phyloP scores from a whole-genome alignment of 2,329 filamentous ascomycete genomes.

The Aspergillus piperis region DNA sequence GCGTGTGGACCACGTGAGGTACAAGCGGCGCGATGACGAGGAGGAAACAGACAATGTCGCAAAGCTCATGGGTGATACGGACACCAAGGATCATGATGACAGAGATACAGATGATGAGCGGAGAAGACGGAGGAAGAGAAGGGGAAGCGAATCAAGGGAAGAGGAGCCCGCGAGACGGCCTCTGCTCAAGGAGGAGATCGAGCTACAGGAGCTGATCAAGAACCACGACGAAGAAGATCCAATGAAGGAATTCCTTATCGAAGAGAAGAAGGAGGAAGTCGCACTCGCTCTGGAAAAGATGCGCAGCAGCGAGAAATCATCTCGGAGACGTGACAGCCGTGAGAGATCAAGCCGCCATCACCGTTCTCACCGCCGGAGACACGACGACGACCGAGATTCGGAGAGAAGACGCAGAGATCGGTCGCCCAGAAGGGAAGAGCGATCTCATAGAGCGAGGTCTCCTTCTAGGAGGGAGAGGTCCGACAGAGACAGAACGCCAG shows the following conservation, averaged over 20 bases:
- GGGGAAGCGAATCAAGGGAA: slow-evolving; percentile 44
- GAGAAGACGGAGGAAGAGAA: slow-evolving; percentile 34
- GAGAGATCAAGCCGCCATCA: slow-evolving; percentile 48
- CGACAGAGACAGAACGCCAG: slow-evolving; percentile 29
- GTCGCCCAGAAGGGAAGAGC: slow-evolving; percentile 28
- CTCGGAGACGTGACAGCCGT: slow-evolving; percentile 34
- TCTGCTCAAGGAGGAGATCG: slow-evolving; percentile 76
- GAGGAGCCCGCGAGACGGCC: slow-evolving; percentile 55
- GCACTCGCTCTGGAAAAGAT: slow-evolving; percentile 65
- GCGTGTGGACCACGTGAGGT: slow-evolving; percentile 88
- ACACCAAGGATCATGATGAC: slow-evolving; percentile 24
- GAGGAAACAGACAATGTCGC: slow-evolving; percentile 54
- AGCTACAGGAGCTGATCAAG: slow-evolving; percentile 71
- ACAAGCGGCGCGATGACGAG: slow-evolving; percentile 79
- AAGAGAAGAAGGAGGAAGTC: slow-evolving; percentile 89
- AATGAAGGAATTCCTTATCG: slow-evolving; percentile 88
- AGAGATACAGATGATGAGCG: slow-evolving; percentile 44
- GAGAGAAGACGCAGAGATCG: slow-evolving; percentile 34
- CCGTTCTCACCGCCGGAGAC: slow-evolving; percentile 41
- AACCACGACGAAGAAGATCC: slow-evolving; percentile 94
- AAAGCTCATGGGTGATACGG: slow-evolving; percentile 49
- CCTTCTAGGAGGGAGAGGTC: slow-evolving; percentile 31
- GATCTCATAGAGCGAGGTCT: slow-evolving; percentile 27
- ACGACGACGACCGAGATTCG: slow-evolving; percentile 32
- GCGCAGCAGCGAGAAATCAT: slow-evolving; percentile 52